These are phyloP conservation scores for Aegilops tauschii DNA, from an alignment of 176 grass and related monocot genomes.

Conservation along the genomic window DNA sequence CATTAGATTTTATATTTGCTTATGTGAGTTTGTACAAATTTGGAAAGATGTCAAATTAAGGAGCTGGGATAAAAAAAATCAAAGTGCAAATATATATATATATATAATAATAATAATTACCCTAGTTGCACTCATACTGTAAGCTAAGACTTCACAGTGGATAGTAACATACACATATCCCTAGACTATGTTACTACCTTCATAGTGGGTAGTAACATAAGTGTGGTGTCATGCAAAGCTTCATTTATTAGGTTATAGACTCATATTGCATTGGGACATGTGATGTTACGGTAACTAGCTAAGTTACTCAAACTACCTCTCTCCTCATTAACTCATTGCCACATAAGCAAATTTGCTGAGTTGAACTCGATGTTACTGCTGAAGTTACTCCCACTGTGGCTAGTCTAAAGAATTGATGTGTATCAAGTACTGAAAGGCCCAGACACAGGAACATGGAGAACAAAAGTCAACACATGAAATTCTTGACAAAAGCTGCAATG, in stretches of 20 bases:
- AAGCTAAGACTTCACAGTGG: background rate
- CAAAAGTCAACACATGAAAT: background rate
- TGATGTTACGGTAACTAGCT: too few relatives aligned
- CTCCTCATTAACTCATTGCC: too few relatives aligned
- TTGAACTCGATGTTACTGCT: too few relatives aligned
- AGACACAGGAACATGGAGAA: background rate
- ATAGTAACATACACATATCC: too few relatives aligned
- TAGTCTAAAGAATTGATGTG: background rate
- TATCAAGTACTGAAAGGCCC: background rate
- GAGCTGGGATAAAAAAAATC: background rate
- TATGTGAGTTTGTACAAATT: background rate
- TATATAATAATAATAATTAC: background rate
- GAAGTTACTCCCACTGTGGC: too few relatives aligned
- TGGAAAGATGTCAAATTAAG: background rate
- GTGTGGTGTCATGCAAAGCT: too few relatives aligned
- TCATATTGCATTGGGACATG: too few relatives aligned
- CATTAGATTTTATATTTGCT: background rate
- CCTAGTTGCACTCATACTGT: background rate
- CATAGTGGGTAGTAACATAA: too few relatives aligned
- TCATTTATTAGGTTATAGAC: too few relatives aligned
- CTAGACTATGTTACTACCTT: too few relatives aligned
- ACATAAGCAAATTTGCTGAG: too few relatives aligned
- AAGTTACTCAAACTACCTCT: too few relatives aligned
- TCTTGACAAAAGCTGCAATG: background rate
- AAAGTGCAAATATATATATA: background rate